Evolutionary conservation across 495 filamentous ascomycete species (phyloP).

Genomic region (Trichoderma virens): DNA sequence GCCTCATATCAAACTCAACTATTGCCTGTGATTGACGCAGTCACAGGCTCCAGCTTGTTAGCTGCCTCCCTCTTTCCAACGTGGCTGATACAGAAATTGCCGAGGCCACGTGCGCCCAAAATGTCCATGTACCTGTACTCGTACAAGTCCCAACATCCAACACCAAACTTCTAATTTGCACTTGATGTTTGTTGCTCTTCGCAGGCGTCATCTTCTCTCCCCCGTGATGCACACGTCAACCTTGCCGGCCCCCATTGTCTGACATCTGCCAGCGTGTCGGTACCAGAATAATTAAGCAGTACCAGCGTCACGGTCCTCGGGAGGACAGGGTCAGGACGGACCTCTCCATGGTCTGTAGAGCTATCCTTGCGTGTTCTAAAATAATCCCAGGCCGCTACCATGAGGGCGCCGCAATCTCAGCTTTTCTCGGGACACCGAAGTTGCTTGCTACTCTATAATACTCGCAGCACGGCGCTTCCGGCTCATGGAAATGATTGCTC

Average conservation of each 20-base stretch:
- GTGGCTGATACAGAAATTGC: background rate
- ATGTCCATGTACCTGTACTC: too few relatives aligned
- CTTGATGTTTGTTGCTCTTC: too few relatives aligned
- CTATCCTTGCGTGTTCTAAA: background rate
- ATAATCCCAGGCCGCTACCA: background rate
- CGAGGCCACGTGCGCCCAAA: background rate
- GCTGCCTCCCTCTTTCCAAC: too few relatives aligned
- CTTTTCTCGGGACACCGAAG: background rate
- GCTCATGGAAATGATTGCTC: constrained; percentile 3
- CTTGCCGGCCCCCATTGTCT: background rate
- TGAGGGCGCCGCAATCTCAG: constrained; percentile 4
- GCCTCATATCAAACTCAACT: too few relatives aligned
- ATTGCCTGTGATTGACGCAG: too few relatives aligned
- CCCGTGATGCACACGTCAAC: too few relatives aligned
- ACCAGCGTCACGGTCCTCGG: background rate
- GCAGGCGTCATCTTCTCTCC: too few relatives aligned
- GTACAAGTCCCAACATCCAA: background rate
- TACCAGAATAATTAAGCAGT: background rate
- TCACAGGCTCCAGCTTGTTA: too few relatives aligned
- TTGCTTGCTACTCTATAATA: background rate
- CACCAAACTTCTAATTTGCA: background rate
- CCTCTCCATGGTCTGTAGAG: background rate
- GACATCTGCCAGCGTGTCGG: background rate
- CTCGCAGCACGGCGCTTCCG: background rate
- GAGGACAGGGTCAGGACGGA: background rate